Evolutionary conservation across 495 filamentous ascomycete genomes (phyloP), one percentile per base, ranked within the genome.

Genomic region (Pyrenopolyporus hunteri): DNA sequence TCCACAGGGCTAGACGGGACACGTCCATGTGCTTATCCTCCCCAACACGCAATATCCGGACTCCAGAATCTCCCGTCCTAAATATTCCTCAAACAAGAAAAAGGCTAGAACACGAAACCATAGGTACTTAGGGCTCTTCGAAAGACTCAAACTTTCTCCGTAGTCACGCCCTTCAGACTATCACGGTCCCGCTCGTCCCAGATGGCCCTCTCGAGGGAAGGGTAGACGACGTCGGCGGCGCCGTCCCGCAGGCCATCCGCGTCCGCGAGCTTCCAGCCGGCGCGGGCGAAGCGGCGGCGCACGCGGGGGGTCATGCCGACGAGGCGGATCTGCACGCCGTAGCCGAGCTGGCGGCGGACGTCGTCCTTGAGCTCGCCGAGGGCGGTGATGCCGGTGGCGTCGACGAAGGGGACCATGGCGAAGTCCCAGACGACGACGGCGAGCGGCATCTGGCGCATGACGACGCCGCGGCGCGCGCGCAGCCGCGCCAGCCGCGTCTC

Each of bases 281-380:
- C 69, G 7, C 70, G 59, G 29, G 57, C 48, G 20, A 75, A 73
- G 7, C 74, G 61, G 9, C 14, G 14, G 13, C 64, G 36, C 3
- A 77, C 72, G 9, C 48, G 52, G 16, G 47, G 16, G 4, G 43
- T 44, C 59, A 75, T 35, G 7, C 70, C 72, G 13, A 70, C 66
- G 13, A 77, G 47, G 3, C 74, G 46, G 3, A 77, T 58, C 45
- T 73, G 58, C 23, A 73, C 57, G 4, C 63, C 59, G 17, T 49
- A 40, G 0, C 73, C 70, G 2, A 69, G 63, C 51, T 63, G 68
- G 0, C 61, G 43, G 3, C 54, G 44, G 0, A 76, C 40, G 7
- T 73, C 70, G 14, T 65, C 67, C 42, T 69, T 71, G 16, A 73
- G 53, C 57, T 74, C 72, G 6, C 52, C 66, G 0, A 76, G 50